Conservation (phyloP, 192 early-diverging fungal species). For the Backusella luteola region DNA sequence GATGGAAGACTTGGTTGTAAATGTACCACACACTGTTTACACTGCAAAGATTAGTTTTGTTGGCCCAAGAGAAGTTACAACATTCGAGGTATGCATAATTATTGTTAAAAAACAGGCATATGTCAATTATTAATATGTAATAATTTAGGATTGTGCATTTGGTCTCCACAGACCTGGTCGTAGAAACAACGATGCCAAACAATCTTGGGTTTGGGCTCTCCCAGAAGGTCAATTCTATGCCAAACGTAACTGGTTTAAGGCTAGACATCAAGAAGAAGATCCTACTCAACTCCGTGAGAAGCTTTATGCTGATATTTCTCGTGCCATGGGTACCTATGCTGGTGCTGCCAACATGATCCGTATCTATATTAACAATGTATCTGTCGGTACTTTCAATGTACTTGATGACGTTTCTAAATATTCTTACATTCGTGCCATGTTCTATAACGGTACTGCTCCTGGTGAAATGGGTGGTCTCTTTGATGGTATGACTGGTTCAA, state of each 20-base stretch:
- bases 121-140: background rate
- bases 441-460: slow-evolving; percentile 36
- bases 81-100: slow-evolving; percentile 30
- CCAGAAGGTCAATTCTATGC: slow-evolving; percentile 20
- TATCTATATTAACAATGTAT: slow-evolving; percentile 41
- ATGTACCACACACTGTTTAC: slow-evolving; percentile 6
- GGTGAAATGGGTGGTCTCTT: slow-evolving; percentile 38
- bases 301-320: slow-evolving; percentile 43
- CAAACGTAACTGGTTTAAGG: slow-evolving; percentile 43
- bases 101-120: background rate
- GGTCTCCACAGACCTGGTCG: slow-evolving; percentile 48
- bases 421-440: slow-evolving; percentile 42
- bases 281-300: slow-evolving; percentile 54
- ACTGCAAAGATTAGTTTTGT: slow-evolving; percentile 37
- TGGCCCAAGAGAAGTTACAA: slow-evolving; percentile 33
- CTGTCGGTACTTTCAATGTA: slow-evolving; percentile 47
- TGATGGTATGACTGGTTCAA: slow-evolving; percentile 46
- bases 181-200: slow-evolving; percentile 51
- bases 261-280: slow-evolving; percentile 48
- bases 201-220: slow-evolving; percentile 45
- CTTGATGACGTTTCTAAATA: slow-evolving; percentile 44
- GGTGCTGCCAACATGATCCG: slow-evolving; percentile 46
- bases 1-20: slow-evolving; percentile 26
- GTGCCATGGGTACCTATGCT: slow-evolving; percentile 41
- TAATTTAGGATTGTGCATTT: slow-evolving; percentile 35